Evolutionary conservation across 306 rosid genomes (phyloP).

Genomic region (Cucumis hystrix): DNA sequence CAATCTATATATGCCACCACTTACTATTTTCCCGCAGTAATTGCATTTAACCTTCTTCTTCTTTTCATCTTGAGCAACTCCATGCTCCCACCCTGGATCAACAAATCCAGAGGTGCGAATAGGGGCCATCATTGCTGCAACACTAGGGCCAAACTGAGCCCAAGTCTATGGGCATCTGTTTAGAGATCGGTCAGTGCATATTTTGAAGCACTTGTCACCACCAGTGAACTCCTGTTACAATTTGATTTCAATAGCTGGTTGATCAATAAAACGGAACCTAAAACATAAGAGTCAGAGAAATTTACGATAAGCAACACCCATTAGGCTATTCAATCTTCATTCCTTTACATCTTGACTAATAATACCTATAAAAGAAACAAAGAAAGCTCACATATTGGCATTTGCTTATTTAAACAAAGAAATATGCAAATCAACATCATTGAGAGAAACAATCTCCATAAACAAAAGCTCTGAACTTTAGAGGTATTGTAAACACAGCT

Average conservation of each 20-base stretch:
- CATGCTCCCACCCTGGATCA: slow-evolving; percentile 99
- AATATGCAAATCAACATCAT: background rate
- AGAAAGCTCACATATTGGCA: background rate
- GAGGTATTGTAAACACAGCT: background rate
- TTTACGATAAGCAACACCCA: background rate
- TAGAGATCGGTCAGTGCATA: background rate
- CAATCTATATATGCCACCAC: slow-evolving; percentile 92
- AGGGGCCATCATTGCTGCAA: slow-evolving; percentile 37
- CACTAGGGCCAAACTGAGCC: background rate
- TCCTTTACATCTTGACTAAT: background rate
- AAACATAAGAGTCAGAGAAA: background rate
- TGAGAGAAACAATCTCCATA: background rate
- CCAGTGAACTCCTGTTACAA: background rate
- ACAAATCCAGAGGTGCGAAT: slow-evolving; percentile 66
- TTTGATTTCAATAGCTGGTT: background rate
- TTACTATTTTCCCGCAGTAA: slow-evolving; percentile 91
- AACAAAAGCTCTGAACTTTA: background rate
- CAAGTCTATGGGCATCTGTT: slow-evolving; percentile 6
- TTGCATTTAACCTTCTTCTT: slow-evolving; percentile 97
- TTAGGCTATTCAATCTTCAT: background rate
- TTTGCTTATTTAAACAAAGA: background rate
- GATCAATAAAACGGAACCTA: background rate
- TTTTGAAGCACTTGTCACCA: background rate
- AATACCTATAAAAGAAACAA: background rate
- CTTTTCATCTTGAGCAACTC: slow-evolving; percentile 83